Percentiles rank a stretch among this genome's conserved stretches.
Conservation (phyloP, 1,284 basidiomycete species). For the Rhodotorula sp. region DNA sequence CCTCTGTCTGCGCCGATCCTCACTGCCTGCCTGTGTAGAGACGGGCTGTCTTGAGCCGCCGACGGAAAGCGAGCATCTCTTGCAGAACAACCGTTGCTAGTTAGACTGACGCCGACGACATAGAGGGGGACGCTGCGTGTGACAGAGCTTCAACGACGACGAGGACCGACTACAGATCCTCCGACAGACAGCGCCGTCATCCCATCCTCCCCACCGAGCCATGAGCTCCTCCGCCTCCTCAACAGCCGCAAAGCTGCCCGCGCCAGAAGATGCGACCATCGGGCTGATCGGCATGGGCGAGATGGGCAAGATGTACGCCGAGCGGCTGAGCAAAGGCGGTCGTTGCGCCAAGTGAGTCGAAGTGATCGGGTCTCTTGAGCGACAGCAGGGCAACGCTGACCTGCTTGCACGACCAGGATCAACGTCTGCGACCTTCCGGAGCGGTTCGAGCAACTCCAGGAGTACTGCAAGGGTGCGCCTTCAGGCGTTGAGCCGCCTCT, state of each 20-base stretch:
- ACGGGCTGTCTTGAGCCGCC: too few relatives aligned
- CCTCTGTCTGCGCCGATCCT: too few relatives aligned
- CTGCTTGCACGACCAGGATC: conserved; percentile 58
- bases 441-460: conserved; percentile 66
- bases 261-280: conserved; percentile 12
- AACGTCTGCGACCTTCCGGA: conserved; percentile 87
- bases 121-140: neutral
- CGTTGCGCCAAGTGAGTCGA: conserved; percentile 69
- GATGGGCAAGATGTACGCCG: conserved; percentile 95
- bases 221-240: too few relatives aligned
- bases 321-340: conserved; percentile 68
- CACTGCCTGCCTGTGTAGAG: neutral
- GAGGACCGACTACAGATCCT: too few relatives aligned
- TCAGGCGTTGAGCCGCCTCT: neutral
- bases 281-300: conserved; percentile 57
- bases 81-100: neutral
- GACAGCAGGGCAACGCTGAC: neutral
- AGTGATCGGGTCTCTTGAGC: too few relatives aligned
- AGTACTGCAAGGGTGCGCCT: conserved; percentile 63
- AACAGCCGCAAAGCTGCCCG: neutral
- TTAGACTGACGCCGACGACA: neutral
- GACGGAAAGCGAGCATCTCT: neutral
- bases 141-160: too few relatives aligned
- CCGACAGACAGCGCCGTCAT: too few relatives aligned
- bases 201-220: too few relatives aligned